Percentiles rank a stretch among this genome's conserved stretches.
Conservation (phyloP, 495 filamentous ascomycete species). For the Xylaria flabelliformis region DNA sequence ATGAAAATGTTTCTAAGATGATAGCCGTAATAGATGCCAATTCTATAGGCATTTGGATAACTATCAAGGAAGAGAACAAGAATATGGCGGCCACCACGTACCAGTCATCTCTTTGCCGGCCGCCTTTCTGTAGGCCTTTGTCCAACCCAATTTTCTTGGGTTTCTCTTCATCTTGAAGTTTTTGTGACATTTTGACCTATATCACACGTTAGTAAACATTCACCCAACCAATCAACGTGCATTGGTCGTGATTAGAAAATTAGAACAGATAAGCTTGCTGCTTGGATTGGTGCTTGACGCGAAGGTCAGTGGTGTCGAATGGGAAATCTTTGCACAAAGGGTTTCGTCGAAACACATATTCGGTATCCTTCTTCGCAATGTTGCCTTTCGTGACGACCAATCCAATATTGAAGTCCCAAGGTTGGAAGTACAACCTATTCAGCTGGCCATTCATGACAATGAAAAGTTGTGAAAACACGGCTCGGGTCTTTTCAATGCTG, state of each 20-base stretch:
- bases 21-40: slow-evolving; percentile 35
- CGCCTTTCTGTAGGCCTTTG: slow-evolving; percentile 48
- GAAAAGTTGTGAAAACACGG: background rate
- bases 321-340: background rate
- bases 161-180: slow-evolving; percentile 99
- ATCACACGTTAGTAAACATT: slow-evolving; percentile 3
- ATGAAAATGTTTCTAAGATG: slow-evolving; percentile 50
- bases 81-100: background rate
- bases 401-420: background rate
- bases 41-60: background rate
- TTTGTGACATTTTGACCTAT: slow-evolving; percentile 88
- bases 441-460: background rate
- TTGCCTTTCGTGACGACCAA: background rate
- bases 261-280: background rate
- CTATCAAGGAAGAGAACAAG: slow-evolving; percentile 4
- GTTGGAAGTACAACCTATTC: background rate
- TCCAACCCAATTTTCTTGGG: slow-evolving; percentile 82
- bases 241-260: background rate
- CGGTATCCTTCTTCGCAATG: background rate
- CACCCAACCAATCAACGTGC: background rate
- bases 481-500: background rate
- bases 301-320: background rate
- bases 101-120: slow-evolving; percentile 61
- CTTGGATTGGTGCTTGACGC: background rate
- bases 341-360: background rate